Evolutionary conservation across 2,329 filamentous ascomycete genomes (phyloP).

Genomic region (Claviceps pusilla): DNA sequence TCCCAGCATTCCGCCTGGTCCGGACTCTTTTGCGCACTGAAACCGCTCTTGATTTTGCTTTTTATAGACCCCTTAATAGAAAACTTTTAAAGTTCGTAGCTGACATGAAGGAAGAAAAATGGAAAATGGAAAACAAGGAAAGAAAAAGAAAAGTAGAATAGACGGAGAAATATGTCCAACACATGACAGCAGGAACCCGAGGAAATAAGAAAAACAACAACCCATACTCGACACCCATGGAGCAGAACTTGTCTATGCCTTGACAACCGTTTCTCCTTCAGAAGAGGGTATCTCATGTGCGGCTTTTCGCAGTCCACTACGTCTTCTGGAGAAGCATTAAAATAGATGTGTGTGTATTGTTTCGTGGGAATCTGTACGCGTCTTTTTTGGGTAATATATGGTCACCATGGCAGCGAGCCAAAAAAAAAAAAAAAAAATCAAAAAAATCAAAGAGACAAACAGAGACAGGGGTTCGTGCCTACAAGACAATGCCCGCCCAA

Average conservation of each 20-base stretch:
- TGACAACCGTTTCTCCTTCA: conserved; percentile 13
- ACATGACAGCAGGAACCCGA: not conserved
- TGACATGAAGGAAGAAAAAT: too few species aligned
- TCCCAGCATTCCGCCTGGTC: not conserved
- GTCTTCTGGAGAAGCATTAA: not conserved
- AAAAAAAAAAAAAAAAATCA: not conserved
- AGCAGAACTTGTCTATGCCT: conserved; percentile 21
- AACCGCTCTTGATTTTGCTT: not conserved
- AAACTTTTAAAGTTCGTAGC: not conserved
- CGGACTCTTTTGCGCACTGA: not conserved
- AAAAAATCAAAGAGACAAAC: not conserved
- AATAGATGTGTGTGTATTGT: not conserved
- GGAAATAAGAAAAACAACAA: conserved; percentile 4
- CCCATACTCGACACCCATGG: conserved; percentile 5
- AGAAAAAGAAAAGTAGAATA: not conserved
- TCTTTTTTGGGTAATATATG: not conserved
- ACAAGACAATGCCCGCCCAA: not conserved
- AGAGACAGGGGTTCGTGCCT: not conserved
- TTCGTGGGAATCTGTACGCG: conserved; percentile 6
- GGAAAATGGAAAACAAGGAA: too few species aligned
- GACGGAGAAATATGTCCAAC: not conserved
- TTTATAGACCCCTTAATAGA: not conserved
- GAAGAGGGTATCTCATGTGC: conserved; percentile 1
- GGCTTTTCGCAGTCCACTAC: not conserved
- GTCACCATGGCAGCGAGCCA: not conserved